These are phyloP conservation scores for Miscanthus lutarioriparius DNA, from an alignment of 176 grass and related monocot species.

Conservation along the genomic window DNA sequence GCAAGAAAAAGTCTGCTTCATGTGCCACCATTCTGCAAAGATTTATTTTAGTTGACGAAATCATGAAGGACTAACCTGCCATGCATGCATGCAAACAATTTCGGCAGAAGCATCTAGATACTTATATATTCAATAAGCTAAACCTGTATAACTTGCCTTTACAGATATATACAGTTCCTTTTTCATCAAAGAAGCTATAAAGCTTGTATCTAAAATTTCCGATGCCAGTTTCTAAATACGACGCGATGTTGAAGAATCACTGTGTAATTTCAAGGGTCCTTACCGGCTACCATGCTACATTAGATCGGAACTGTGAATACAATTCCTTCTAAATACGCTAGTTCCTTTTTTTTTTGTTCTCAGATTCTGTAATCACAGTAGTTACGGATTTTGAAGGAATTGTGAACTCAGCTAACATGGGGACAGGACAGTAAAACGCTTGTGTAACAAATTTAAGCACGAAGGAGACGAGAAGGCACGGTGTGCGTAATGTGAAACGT, in stretches of 20 bases:
- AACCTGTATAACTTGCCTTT: neutral
- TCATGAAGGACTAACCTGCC: neutral
- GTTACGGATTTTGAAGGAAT: neutral
- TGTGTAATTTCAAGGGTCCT: neutral
- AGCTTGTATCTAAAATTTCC: neutral
- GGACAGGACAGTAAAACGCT: neutral
- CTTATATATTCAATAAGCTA: neutral
- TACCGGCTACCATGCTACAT: neutral
- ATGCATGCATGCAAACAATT: neutral
- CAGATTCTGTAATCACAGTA: neutral
- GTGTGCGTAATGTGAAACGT: conserved; percentile 13
- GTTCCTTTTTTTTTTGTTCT: too few relatives aligned
- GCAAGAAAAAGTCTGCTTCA: neutral
- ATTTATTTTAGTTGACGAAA: neutral
- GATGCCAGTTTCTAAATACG: neutral
- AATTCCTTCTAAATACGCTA: neutral
- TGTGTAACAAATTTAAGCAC: neutral
- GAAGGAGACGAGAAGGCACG: neutral
- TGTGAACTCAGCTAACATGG: neutral
- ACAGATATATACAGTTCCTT: neutral
- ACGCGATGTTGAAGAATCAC: neutral
- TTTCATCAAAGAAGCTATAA: neutral
- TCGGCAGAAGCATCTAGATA: neutral
- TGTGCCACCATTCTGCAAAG: neutral
- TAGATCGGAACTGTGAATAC: neutral